Evolutionary conservation across 2,329 filamentous ascomycete genomes (phyloP).

Genomic region (Oidium heveae): DNA sequence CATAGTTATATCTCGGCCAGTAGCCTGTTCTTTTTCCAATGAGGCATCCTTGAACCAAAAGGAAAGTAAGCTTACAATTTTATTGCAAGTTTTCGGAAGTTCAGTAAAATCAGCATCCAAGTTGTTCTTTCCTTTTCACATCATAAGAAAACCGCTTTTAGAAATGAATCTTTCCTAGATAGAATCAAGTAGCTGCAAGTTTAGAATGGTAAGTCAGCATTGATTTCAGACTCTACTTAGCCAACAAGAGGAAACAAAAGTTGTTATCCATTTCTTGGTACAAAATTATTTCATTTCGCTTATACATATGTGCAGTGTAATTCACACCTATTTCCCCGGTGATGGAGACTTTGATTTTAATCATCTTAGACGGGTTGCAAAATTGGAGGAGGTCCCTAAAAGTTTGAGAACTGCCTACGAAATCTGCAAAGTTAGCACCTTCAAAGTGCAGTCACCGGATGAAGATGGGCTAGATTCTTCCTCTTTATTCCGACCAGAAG

Average conservation of each 20-base stretch:
- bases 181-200: background rate
- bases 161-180: background rate
- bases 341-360: constrained; percentile 37
- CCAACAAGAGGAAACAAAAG: background rate
- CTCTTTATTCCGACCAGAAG: background rate
- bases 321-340: constrained; percentile 30
- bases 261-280: background rate
- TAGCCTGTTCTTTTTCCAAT: too few species aligned
- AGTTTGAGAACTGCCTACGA: constrained; percentile 23
- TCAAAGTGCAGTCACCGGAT: background rate
- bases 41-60: too few species aligned
- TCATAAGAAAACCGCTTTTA: background rate
- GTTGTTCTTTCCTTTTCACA: too few species aligned
- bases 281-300: constrained; percentile 9
- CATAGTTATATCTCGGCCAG: background rate
- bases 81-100: too few species aligned
- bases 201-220: background rate
- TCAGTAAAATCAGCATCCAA: too few species aligned
- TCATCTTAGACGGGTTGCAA: constrained; percentile 54
- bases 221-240: background rate
- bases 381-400: constrained; percentile 39
- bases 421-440: background rate
- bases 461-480: background rate
- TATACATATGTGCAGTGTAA: constrained; percentile 15
- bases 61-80: too few species aligned